These are phyloP conservation scores for Datisca glomerata DNA, from an alignment of 306 rosid genomes.

Conservation along the genomic window DNA sequence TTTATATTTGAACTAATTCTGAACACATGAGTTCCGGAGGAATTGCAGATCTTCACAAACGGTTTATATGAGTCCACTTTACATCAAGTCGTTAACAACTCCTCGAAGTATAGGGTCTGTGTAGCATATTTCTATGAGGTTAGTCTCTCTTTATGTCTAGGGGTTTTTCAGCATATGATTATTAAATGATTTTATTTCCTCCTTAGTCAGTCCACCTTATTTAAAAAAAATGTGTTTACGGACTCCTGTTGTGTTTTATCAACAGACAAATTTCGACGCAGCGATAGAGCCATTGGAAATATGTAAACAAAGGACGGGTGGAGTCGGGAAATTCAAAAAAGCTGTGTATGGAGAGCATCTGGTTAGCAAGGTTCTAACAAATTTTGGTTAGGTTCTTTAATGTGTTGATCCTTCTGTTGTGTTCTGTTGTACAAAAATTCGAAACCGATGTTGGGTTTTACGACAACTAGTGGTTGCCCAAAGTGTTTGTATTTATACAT, in stretches of 20 bases:
- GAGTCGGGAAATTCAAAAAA: slow-evolving; percentile 38
- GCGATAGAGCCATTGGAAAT: slow-evolving; percentile 75
- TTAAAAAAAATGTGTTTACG: background rate
- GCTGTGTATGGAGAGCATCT: slow-evolving; percentile 84
- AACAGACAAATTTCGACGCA: slow-evolving; percentile 77
- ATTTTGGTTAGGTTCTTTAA: slow-evolving; percentile 23
- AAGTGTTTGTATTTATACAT: too few relatives aligned
- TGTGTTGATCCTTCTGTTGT: background rate
- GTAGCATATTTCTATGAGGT: slow-evolving; percentile 87
- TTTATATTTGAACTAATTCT: too few relatives aligned
- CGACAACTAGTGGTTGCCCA: too few relatives aligned
- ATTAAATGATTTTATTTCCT: slow-evolving; percentile 4
- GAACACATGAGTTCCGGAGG: too few relatives aligned
- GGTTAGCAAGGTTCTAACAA: slow-evolving; percentile 50
- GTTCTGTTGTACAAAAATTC: background rate
- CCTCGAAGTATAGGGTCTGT: slow-evolving; percentile 57
- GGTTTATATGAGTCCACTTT: slow-evolving; percentile 82
- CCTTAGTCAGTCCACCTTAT: too few relatives aligned
- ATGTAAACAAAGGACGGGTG: slow-evolving; percentile 36
- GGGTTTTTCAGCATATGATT: too few relatives aligned
- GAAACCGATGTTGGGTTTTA: too few relatives aligned
- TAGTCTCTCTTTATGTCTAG: slow-evolving; percentile 1
- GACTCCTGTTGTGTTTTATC: slow-evolving; percentile 4
- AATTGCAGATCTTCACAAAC: slow-evolving; percentile 72
- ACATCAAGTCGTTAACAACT: slow-evolving; percentile 65